A percentile compares a stretch with the other conserved stretches of the same genome.
These are phyloP conservation scores for Calonectria hawksworthii DNA, from an alignment of 2,329 filamentous ascomycete genomes.

Conservation along the genomic window DNA sequence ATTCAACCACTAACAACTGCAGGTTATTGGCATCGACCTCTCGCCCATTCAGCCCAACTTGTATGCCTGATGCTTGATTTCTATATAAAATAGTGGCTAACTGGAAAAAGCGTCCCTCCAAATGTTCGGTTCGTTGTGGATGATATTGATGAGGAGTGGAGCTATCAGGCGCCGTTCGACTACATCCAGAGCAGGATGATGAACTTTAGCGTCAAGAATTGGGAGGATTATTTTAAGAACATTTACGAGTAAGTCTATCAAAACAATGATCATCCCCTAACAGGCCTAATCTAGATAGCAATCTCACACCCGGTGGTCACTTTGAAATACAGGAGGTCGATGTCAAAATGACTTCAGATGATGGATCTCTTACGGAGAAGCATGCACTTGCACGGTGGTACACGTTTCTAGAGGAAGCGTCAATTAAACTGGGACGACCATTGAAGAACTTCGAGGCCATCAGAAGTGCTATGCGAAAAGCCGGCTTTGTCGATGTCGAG, in stretches of 20 bases:
- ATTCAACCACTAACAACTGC: not conserved
- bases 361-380: conserved; percentile 7
- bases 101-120: conserved; percentile 14
- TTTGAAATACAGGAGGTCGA: conserved; percentile 30
- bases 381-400: conserved; percentile 15
- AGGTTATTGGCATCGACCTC: conserved; percentile 25
- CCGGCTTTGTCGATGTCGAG: conserved; percentile 23
- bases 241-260: conserved; percentile 19
- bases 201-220: conserved; percentile 22
- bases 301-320: conserved; percentile 22
- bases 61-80: not conserved
- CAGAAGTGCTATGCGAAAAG: conserved; percentile 8
- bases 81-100: not conserved
- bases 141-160: conserved; percentile 32
- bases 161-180: conserved; percentile 25
- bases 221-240: conserved; percentile 19
- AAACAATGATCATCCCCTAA: accelerated
- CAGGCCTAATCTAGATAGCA: not conserved
- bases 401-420: conserved; percentile 13
- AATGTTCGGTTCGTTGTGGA: conserved; percentile 28
- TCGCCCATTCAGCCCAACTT: conserved; percentile 22
- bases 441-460: conserved; percentile 2
- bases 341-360: conserved; percentile 12
- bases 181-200: conserved; percentile 34
- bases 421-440: conserved; percentile 16